Evolutionary conservation across 2,329 filamentous ascomycete species (phyloP), one percentile per base, ranked within the genome.

Genomic region (Botrytis tulipae): DNA sequence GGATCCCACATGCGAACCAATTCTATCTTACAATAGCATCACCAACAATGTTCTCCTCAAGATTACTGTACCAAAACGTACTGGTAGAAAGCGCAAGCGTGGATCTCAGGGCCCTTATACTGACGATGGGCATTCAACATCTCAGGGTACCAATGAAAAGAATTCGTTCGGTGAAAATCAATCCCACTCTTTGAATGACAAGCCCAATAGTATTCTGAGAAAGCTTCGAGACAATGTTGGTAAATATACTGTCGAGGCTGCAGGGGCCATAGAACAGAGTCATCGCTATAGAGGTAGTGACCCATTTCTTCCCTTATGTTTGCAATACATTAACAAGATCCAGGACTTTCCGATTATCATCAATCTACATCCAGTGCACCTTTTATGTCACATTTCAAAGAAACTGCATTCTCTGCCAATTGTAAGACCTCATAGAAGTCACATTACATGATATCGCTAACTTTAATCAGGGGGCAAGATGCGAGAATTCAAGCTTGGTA

Each of bases 41-140:
- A 92, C 93, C 16, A 93, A 94, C 80, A 97, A 98, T 80, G 84
- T 98, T 32, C 86, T 98, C 32, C 86, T 99, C 71, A 95, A 94
- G 81, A 87, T 99, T 72, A 94, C 92, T 0, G 89, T 98, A 1
- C 95, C 96, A 0, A 96, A 91, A 82, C 87, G 93, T 73, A 98
- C 94, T 3, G 95, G 95, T 4, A 89, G 94, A 74, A 97, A 93
- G 82, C 89, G 95, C 74, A 97, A 95, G 83, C 87, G 91, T 77
- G 94, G 93, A n/a, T 90, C 89, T 8, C 81, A 90, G 72, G 91
- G 86, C 7, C 90, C 91, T 0, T 95, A 90, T 80, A 83, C 85
- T 59, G 85, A 71, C 57, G 61, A 67, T 66, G 70, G 46, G 18
- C 18, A 42, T 35, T n/a, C 68, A 40, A n/a, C 14, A 20, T 35